Conservation (phyloP, 225 moss, liverwort and hornwort species). For the Pseudoscleropodium purum region DNA sequence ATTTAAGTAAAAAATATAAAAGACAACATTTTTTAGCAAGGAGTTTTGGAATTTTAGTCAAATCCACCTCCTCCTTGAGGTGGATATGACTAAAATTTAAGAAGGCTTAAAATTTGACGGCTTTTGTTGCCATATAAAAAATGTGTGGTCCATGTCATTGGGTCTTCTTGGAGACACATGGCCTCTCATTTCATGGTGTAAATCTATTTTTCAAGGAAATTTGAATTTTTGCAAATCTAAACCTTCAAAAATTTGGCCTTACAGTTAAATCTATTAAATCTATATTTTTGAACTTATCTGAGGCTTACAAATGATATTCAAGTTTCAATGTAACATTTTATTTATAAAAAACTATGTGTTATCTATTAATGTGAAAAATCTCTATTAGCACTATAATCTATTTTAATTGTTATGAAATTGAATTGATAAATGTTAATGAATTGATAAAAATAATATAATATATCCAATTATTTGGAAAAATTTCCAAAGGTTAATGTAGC, state of each 20-base stretch:
- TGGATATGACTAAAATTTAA: fast-evolving
- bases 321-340: no score
- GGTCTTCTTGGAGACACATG: not conserved
- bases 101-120: not conserved
- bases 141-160: fast-evolving
- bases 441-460: no score
- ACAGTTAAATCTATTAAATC: no score
- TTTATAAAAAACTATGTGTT: no score
- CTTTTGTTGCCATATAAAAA: not conserved
- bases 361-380: no score
- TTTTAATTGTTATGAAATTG: no score
- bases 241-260: not conserved
- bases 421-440: no score
- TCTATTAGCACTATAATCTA: no score
- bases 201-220: not conserved
- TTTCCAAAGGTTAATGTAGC: no score
- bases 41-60: fast-evolving
- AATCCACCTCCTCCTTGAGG: fast-evolving
- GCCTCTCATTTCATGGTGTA: not conserved
- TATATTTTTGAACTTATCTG: no score
- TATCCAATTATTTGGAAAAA: no score
- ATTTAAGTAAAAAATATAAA: not conserved
- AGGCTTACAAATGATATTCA: no score
- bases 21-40: not conserved
- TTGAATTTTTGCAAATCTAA: fast-evolving